Evolutionary conservation across 2,329 filamentous ascomycete species (phyloP), one percentile per base, ranked within the genome.

Genomic region (Venturia aucupariae): DNA sequence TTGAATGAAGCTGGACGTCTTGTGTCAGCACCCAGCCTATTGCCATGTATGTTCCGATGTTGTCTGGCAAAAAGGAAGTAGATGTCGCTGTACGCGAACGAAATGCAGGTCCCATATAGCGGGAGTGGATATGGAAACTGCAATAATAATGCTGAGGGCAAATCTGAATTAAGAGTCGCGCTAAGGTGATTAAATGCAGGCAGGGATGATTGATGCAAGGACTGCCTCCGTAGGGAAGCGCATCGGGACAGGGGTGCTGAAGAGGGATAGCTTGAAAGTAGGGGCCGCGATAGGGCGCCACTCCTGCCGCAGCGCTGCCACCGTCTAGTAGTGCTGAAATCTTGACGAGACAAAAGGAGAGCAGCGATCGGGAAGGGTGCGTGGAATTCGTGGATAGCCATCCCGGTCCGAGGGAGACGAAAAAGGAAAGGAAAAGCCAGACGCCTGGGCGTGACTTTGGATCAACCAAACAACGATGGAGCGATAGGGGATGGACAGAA

Each of bases 1-100:
- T 67, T 72, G 71, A 66, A 75, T 73, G 61, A 67, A 66, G 68
- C 73, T 76, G 70, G 67, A n/a, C 4, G 59, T 63, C 59, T 61
- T 35, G 63, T 38, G 63, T 61, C 54, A 64, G 62, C 62, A 27
- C 35, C 35, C 30, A 51, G n/a, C 7, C 19, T 32, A 22, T n/a
- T 63, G 61, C 19, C 13, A n/a, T n/a, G n/a, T n/a, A 32, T 38
- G 6, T 59, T 48, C 44, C 19, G 35, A 64, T 24, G 24, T n/a
- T 41, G 27, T 38, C 5, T 61, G 55, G 32, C 51, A 42, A 51
- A 2, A 32, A 42, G 55, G 62, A 17, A 10, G 63, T 30, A 61
- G 27, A 61, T 46, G 35, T 38, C n/a, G 30, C 19, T 35, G 8
- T 57, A 57, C 24, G 51, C 46, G 32, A 57, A 63, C 35, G 35